A percentile compares a stretch with the other conserved stretches of the same genome.
phyloP scores from a whole-genome alignment of 2,329 filamentous ascomycete genomes.

The Diaporthe longicolla region DNA sequence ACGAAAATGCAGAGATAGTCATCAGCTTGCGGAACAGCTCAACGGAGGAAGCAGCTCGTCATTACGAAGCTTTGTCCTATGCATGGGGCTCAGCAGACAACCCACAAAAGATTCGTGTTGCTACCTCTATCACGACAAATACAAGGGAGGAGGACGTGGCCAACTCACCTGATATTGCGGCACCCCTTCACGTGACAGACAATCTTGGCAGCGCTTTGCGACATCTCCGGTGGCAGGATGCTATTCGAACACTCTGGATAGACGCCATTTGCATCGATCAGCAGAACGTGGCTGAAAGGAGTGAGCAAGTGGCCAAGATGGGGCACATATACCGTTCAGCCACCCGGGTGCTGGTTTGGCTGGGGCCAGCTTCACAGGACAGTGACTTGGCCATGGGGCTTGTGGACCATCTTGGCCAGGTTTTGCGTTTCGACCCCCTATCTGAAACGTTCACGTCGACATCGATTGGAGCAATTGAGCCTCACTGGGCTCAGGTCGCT shows the following conservation, averaged over 20 bases:
- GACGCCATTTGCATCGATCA: conserved; percentile 39
- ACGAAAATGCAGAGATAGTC: background rate
- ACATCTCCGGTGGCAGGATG: background rate
- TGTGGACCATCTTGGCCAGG: background rate
- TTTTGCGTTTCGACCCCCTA: background rate
- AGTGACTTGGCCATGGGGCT: background rate
- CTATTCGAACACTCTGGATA: conserved; percentile 18
- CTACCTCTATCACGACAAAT: background rate
- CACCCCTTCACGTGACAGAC: background rate
- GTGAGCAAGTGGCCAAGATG: conserved; percentile 34
- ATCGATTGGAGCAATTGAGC: background rate
- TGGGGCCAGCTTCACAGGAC: background rate
- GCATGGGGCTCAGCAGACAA: conserved; percentile 9
- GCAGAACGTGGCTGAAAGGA: conserved; percentile 28
- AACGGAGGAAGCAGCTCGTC: background rate
- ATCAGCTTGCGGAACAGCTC: background rate
- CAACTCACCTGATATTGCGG: background rate
- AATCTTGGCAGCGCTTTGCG: background rate
- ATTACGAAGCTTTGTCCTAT: conserved; percentile 24
- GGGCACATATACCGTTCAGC: conserved; percentile 19
- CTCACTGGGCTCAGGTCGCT: background rate
- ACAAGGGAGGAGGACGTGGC: background rate
- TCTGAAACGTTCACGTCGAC: background rate
- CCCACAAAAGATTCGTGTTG: background rate
- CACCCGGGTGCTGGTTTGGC: background rate